These are phyloP conservation scores for Penicillium capsulatum DNA, from an alignment of 2,329 filamentous ascomycete genomes.

Conservation along the genomic window DNA sequence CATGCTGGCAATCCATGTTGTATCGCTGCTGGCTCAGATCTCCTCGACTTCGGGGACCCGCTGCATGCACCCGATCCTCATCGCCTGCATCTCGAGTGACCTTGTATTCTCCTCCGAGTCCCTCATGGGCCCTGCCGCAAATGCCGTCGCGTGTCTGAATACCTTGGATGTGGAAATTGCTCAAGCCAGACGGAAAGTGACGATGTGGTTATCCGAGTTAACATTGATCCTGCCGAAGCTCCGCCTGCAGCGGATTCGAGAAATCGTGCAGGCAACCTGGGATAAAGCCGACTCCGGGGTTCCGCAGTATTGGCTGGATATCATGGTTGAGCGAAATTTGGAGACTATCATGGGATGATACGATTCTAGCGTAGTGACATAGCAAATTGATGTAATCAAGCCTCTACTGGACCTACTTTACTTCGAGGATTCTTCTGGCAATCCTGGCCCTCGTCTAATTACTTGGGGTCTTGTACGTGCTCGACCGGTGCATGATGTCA, in stretches of 20 bases:
- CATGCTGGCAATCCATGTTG: slow-evolving; percentile 19
- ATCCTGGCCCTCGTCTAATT: no score
- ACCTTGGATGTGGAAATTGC: slow-evolving; percentile 22
- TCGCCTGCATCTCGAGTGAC: slow-evolving; percentile 22
- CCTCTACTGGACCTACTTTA: no score
- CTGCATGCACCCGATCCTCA: slow-evolving; percentile 19
- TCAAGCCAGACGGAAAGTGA: slow-evolving; percentile 20
- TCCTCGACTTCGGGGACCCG: slow-evolving; percentile 22
- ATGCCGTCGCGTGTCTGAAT: slow-evolving; percentile 17
- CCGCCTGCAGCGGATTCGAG: slow-evolving; percentile 19
- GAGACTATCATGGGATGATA: slow-evolving; percentile 23
- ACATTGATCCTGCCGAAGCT: slow-evolving; percentile 20
- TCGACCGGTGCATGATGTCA: no score
- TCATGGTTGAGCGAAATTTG: slow-evolving; percentile 22
- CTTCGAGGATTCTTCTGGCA: no score
- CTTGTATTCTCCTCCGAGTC: slow-evolving; percentile 21
- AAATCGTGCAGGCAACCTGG: slow-evolving; percentile 21
- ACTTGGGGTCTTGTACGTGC: no score
- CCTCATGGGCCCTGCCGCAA: slow-evolving; percentile 13
- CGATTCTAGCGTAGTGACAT: no score
- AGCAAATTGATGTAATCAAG: no score
- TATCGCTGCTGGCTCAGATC: slow-evolving; percentile 21
- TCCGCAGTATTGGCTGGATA: slow-evolving; percentile 19
- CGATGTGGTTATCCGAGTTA: slow-evolving; percentile 20
- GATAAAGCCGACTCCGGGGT: slow-evolving; percentile 18